A percentile compares a stretch with the other conserved stretches of the same genome.
Evolutionary conservation across 2,329 filamentous ascomycete genomes (phyloP).

Genomic region (Neobulgaria alba): DNA sequence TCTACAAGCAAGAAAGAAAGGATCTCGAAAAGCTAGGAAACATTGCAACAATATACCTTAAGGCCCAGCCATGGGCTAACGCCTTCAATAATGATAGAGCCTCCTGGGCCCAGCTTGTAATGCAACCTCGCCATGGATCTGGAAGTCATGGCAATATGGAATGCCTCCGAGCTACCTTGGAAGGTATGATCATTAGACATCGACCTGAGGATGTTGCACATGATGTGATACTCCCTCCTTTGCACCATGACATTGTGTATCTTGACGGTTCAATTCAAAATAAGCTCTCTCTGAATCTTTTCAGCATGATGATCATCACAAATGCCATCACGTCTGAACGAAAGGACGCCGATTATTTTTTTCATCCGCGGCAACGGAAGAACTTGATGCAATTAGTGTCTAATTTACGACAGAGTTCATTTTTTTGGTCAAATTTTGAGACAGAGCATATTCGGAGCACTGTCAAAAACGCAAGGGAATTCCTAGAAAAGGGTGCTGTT

Average conservation of each 20-base stretch:
- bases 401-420: constrained; percentile 76
- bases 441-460: constrained; percentile 52
- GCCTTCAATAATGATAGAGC: constrained; percentile 44
- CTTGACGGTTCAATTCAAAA: constrained; percentile 81
- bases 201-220: constrained; percentile 58
- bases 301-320: constrained; percentile 73
- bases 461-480: constrained; percentile 57
- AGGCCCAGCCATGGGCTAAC: constrained; percentile 72
- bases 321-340: constrained; percentile 86
- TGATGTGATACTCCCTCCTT: constrained; percentile 57
- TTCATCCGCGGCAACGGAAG: constrained; percentile 65
- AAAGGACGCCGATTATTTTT: constrained; percentile 79
- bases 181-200: constrained; percentile 76
- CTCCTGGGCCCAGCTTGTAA: constrained; percentile 67
- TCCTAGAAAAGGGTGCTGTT: constrained; percentile 54
- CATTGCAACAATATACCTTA: constrained; percentile 63
- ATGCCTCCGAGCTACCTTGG: constrained; percentile 61
- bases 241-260: constrained; percentile 63
- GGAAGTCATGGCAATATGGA: constrained; percentile 48
- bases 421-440: constrained; percentile 72
- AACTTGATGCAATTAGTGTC: constrained; percentile 59
- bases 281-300: constrained; percentile 73
- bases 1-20: constrained; percentile 43
- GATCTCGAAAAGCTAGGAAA: constrained; percentile 59
- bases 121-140: constrained; percentile 44